These are phyloP conservation scores for Fusarium illudens DNA, from an alignment of 2,329 filamentous ascomycete species.

Conservation along the genomic window DNA sequence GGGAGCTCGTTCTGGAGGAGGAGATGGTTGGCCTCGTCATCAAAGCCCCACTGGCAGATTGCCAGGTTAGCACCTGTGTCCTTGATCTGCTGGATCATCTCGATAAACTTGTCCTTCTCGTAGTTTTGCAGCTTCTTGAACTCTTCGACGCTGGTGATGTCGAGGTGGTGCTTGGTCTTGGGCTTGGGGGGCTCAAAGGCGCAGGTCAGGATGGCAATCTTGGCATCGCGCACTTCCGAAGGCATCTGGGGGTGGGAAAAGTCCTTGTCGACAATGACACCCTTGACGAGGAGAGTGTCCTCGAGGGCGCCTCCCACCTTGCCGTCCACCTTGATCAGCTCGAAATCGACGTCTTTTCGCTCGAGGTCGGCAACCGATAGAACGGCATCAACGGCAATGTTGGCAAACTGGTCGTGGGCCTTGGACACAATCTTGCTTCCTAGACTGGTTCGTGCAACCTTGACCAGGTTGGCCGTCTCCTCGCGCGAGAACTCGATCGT, in stretches of 20 bases:
- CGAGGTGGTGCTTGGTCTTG: slow-evolving; percentile 99
- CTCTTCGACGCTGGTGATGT: slow-evolving; percentile 96
- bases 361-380: slow-evolving; percentile 95
- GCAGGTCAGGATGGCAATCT: slow-evolving; percentile 96
- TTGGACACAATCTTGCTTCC: slow-evolving; percentile 99
- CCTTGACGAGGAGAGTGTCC: slow-evolving; percentile 93
- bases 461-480: slow-evolving; percentile 85
- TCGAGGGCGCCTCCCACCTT: slow-evolving; percentile 95
- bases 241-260: slow-evolving; percentile 99
- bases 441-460: slow-evolving; percentile 93
- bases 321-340: slow-evolving; percentile 98
- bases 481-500: slow-evolving; percentile 84
- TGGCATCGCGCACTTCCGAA: slow-evolving; percentile 91
- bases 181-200: slow-evolving; percentile 99
- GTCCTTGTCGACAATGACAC: slow-evolving; percentile 99
- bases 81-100: slow-evolving; percentile 99
- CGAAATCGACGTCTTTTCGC: slow-evolving; percentile 97
- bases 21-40: slow-evolving; percentile 98
- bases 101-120: slow-evolving; percentile 93
- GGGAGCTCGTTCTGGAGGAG: slow-evolving; percentile 95
- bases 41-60: slow-evolving; percentile 99
- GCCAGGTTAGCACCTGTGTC: slow-evolving; percentile 95
- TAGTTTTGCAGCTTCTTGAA: slow-evolving; percentile 98
- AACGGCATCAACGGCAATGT: slow-evolving; percentile 96
- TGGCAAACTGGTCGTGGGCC: slow-evolving; percentile 96